These are phyloP conservation scores for Phaeosphaeria sp. DNA, from an alignment of 2,329 filamentous ascomycete species.

Conservation along the genomic window DNA sequence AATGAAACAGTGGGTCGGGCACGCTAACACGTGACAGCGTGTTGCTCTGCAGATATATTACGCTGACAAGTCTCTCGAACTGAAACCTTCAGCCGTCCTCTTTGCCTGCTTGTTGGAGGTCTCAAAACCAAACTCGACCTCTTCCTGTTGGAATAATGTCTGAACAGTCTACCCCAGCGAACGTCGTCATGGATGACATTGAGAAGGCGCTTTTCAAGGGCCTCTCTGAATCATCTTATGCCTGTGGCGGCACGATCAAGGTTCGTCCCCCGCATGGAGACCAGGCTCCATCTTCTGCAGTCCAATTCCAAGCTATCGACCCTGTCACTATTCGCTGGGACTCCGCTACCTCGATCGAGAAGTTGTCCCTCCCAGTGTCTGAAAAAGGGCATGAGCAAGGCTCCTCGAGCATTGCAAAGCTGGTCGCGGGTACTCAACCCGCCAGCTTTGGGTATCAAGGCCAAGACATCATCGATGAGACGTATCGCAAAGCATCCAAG, in stretches of 20 bases:
- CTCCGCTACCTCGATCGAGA: constrained; percentile 3
- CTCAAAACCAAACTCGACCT: no score
- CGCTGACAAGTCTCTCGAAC: no score
- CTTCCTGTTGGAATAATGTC: not conserved
- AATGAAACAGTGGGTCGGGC: not conserved
- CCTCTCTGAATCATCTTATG: constrained; percentile 2
- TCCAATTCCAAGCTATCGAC: not conserved
- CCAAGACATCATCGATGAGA: constrained; percentile 59
- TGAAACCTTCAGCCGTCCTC: no score
- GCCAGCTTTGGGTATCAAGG: constrained; percentile 59
- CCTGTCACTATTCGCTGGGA: constrained; percentile 17
- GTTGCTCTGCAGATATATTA: no score
- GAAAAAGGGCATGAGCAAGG: not conserved
- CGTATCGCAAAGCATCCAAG: constrained; percentile 61
- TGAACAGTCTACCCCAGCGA: not conserved
- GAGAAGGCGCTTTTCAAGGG: not conserved
- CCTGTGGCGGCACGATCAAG: constrained; percentile 9
- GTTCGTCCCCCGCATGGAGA: not conserved
- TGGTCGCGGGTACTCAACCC: constrained; percentile 41
- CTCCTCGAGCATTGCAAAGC: not conserved
- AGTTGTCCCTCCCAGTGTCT: constrained; percentile 3
- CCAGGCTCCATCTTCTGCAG: not conserved
- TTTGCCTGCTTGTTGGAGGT: no score
- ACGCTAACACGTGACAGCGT: not conserved
- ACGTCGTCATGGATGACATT: not conserved